Evolutionary conservation across 1,139 yeast species (phyloP).

Genomic region (Taphrina communis): DNA sequence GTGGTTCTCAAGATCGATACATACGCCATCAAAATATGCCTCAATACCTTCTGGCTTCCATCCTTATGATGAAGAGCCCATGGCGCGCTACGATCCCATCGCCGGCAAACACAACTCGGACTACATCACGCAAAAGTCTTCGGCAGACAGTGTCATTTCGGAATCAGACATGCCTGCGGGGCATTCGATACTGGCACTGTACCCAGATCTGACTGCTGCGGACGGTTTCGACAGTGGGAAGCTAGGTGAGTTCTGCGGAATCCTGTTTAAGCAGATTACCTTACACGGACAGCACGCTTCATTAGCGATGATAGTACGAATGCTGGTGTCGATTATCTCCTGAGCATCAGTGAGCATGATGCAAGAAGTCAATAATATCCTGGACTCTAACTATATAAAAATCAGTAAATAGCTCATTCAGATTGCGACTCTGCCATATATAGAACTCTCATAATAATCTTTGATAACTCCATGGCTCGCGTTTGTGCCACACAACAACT

Average conservation of each 20-base stretch:
- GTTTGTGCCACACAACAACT: background rate
- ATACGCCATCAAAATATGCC: background rate
- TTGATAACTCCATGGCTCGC: background rate
- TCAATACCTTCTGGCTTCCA: conserved; percentile 6
- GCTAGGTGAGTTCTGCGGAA: background rate
- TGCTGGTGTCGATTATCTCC: conserved; percentile 18
- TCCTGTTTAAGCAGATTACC: background rate
- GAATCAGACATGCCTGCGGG: conserved; percentile 20
- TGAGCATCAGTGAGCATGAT: background rate
- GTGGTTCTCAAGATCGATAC: conserved; percentile 4
- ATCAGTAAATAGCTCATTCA: no score
- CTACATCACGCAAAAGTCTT: background rate
- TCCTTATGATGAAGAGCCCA: conserved; percentile 1
- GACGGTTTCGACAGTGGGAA: conserved; percentile 3
- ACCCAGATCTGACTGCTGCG: conserved; percentile 17
- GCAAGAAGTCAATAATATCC: background rate
- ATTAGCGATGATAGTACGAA: conserved; percentile 9
- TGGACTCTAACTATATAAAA: background rate
- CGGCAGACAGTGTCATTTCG: background rate
- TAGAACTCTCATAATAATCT: no score
- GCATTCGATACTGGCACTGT: conserved; percentile 9
- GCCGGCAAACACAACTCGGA: background rate
- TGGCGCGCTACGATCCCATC: conserved; percentile 4
- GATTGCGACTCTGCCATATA: no score
- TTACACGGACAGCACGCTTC: conserved; percentile 1